phyloP scores from a whole-genome alignment of 441 rosid genomes.

The Mallotus repandus region DNA sequence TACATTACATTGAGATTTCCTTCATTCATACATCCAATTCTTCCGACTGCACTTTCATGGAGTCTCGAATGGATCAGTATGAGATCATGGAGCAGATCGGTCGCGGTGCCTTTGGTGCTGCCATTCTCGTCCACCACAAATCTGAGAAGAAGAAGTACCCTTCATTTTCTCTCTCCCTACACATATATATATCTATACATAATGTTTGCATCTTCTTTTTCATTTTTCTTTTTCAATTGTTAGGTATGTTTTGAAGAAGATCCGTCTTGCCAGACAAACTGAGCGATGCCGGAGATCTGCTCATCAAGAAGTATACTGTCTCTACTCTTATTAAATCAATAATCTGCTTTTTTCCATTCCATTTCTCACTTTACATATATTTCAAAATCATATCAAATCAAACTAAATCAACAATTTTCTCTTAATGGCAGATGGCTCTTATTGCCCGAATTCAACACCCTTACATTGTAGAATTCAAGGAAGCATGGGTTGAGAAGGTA shows the following conservation, averaged over 20 bases:
- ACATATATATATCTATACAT: too few species aligned
- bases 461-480: slow-evolving; percentile 88
- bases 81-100: slow-evolving; percentile 99
- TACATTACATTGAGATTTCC: too few species aligned
- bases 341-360: neutral
- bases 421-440: slow-evolving; percentile 66
- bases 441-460: slow-evolving; percentile 89
- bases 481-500: slow-evolving; percentile 99
- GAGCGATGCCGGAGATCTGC: slow-evolving; percentile 97
- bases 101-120: slow-evolving; percentile 97
- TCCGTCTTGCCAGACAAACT: slow-evolving; percentile 87
- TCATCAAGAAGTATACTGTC: slow-evolving; percentile 72
- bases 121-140: slow-evolving; percentile 87
- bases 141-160: slow-evolving; percentile 85
- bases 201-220: neutral
- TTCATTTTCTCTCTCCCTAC: neutral
- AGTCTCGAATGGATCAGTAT: slow-evolving; percentile 95
- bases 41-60: slow-evolving; percentile 32
- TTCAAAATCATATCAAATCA: too few species aligned
- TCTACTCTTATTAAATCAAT: too few species aligned
- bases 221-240: neutral
- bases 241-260: slow-evolving; percentile 97
- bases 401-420: neutral
- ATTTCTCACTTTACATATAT: neutral
- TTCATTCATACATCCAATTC: too few species aligned